Evolutionary conservation across 306 rosid species (phyloP), one percentile per base, ranked within the genome.

Genomic region (Cotoneaster glaucophyllus): DNA sequence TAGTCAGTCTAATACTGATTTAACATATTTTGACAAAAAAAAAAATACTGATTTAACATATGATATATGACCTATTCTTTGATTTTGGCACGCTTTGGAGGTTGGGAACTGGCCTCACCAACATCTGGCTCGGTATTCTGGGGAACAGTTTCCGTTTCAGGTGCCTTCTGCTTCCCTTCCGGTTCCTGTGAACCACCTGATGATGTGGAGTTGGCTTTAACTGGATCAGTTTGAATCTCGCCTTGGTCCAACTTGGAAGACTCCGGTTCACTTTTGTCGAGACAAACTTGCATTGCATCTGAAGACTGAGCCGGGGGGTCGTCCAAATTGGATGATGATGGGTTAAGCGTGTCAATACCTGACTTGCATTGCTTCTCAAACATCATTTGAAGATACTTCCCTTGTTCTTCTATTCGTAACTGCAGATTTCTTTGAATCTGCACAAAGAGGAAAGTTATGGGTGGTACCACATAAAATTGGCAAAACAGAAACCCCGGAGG

Each of bases 361-460:
- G 91, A 67, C 70, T 85, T 82, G 84, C 85, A 82, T 75, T 94
- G 98, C 81, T 92, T 88, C 87, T 96, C 98, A 79, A 96, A 92
- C 94, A 96, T 93, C 96, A 85, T 93, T 73, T 96, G 99, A 71
- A 96, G 97, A 82, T 78, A 85, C 86, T 86, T 88, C 72, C 99
- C 99, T 77, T 96, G 99, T 77, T 96, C 99, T 89, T 96, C 99
- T 79, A 96, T 92, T 73, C 99, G 88, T 84, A 96, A 69, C 85
- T 96, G 99, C 73, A 96, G 87, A 84, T 87, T 96, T 84, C 99
- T 87, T 89, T 96, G 99, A 77, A 91, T 91, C 97, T 91, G 81
- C 65, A 66, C 65, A 34, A 31, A 44, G 21, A 24, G 2, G 37
- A 79, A 63, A 74, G 11, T 77, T 18, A 37, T 18, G 43, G 19